These are phyloP conservation scores for Xenoacremonium recifei DNA, from an alignment of 2,329 filamentous ascomycete genomes.

Conservation along the genomic window DNA sequence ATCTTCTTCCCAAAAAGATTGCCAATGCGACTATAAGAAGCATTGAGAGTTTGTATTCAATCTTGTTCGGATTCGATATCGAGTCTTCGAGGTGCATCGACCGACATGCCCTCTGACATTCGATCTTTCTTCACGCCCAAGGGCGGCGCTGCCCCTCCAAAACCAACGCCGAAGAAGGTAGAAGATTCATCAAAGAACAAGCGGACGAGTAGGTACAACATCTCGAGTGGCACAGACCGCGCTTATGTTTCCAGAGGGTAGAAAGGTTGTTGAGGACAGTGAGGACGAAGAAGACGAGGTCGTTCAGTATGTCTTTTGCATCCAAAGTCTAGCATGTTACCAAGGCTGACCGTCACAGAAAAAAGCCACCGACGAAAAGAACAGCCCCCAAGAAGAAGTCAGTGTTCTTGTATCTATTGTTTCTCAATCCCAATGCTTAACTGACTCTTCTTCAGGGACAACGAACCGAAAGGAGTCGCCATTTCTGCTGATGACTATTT, in stretches of 20 bases:
- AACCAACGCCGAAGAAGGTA: conserved; percentile 45
- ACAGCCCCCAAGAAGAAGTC: conserved; percentile 54
- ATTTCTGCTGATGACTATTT: conserved; percentile 60
- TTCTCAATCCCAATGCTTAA: neutral
- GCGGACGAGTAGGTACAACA: conserved; percentile 47
- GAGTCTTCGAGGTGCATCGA: too few relatives aligned
- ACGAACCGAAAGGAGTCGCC: conserved; percentile 46
- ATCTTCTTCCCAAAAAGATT: conserved; percentile 20
- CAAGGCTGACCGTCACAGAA: conserved; percentile 21
- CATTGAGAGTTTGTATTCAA: conserved; percentile 2
- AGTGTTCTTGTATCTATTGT: conserved; percentile 37
- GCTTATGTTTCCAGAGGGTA: conserved; percentile 51
- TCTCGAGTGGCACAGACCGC: too few relatives aligned
- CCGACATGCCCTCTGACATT: conserved; percentile 80
- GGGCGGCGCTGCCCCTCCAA: conserved; percentile 54
- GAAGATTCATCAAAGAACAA: conserved; percentile 44
- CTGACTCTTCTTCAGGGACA: conserved; percentile 29
- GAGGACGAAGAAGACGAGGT: conserved; percentile 70
- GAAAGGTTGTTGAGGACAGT: conserved; percentile 78
- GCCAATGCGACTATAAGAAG: conserved; percentile 21
- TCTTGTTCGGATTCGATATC: neutral
- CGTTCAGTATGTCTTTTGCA: conserved; percentile 43
- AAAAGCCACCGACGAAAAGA: conserved; percentile 55
- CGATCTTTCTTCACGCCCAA: conserved; percentile 86
- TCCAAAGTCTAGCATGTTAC: conserved; percentile 1